These are phyloP conservation scores for Tranzscheliella williamsii DNA, from an alignment of 1,284 basidiomycete genomes.

Conservation along the genomic window DNA sequence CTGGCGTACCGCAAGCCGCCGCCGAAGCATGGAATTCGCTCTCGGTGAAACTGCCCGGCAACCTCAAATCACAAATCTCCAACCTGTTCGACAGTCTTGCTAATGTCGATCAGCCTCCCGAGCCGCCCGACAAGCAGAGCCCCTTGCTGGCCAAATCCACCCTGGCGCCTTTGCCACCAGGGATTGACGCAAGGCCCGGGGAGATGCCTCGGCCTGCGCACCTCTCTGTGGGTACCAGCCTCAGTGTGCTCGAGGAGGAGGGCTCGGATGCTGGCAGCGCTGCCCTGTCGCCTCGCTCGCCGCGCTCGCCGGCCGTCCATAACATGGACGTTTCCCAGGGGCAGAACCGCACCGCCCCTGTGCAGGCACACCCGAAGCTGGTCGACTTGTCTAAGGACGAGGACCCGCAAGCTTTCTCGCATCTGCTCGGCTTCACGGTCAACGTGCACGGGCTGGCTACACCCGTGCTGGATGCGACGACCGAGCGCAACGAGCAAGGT, in stretches of 20 bases:
- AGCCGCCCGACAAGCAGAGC: constrained; percentile 6
- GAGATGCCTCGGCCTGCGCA: not conserved
- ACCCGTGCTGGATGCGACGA: not conserved
- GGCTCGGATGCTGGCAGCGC: constrained; percentile 22
- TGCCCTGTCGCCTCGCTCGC: constrained; percentile 18
- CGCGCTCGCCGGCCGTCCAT: constrained; percentile 14
- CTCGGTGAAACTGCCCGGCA: constrained; percentile 11
- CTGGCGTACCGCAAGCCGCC: constrained; percentile 4
- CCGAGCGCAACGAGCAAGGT: not conserved
- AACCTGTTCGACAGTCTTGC: constrained; percentile 27
- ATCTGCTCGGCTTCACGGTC: constrained; percentile 15
- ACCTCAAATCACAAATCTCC: constrained; percentile 22
- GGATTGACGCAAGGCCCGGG: not conserved
- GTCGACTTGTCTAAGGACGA: not conserved
- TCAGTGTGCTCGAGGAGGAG: constrained; percentile 33
- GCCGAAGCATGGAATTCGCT: constrained; percentile 27
- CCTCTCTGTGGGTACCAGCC: not conserved
- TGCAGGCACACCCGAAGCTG: not conserved
- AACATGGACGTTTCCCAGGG: no score
- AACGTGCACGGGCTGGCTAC: constrained; percentile 15
- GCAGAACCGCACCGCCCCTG: no score
- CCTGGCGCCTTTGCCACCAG: not conserved
- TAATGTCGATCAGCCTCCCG: constrained; percentile 2
- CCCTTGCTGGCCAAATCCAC: not conserved
- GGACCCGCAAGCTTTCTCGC: not conserved